Base-by-base conservation (phyloP, 2,329 filamentous ascomycete species). In the Keithomyces neogunnii region DNA sequence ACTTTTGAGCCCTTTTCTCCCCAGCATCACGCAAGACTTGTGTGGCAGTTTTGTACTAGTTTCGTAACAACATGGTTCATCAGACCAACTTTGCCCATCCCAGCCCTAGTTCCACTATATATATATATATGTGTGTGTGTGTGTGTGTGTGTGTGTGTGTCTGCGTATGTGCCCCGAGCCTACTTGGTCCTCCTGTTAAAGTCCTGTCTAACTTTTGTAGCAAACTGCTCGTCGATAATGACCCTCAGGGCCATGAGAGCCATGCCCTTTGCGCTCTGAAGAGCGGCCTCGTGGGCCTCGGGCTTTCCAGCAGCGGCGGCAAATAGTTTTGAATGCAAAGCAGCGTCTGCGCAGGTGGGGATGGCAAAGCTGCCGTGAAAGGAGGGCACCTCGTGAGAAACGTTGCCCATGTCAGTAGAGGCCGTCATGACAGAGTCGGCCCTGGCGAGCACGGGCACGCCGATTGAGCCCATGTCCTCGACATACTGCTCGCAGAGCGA, bases 361-460 rank as follows among this genome's bases (percentile, higher is more conserved):
- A 79, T 73, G 1, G 62, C 65, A 52, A 78, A 77, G 33, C 68
- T 71, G 3, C 72, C 71, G 54, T 78, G 75, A 47, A 78, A 71
- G 4, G 68, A 69, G 1, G 75, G 75, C 2, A 73, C 62, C 1
- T 67, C 54, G 48, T 77, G 73, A 10, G 69, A 71, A 8, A 78
- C 73, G 50, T 78, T 78, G 28, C 74, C 74, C 74, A 76, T 75
- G 59, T 77, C 74, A 0, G 74, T 76, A 0, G 74, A 75, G 8
- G 62, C 64, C 10, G 60, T 59, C 51, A 73, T 59, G 1, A 69
- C 62, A 47, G 70, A 67, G 0, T 71, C 64, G 35, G 68, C 62
- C 19, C 55, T 54, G 13, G 59, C 46, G n/a, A 69, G 53, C 11
- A 73, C 62, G 8, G 66, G 68, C 38, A 66, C 64, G 9, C 65